These are phyloP conservation scores for Calendula officinalis DNA, from an alignment of 129 eudicot genomes.

Conservation along the genomic window DNA sequence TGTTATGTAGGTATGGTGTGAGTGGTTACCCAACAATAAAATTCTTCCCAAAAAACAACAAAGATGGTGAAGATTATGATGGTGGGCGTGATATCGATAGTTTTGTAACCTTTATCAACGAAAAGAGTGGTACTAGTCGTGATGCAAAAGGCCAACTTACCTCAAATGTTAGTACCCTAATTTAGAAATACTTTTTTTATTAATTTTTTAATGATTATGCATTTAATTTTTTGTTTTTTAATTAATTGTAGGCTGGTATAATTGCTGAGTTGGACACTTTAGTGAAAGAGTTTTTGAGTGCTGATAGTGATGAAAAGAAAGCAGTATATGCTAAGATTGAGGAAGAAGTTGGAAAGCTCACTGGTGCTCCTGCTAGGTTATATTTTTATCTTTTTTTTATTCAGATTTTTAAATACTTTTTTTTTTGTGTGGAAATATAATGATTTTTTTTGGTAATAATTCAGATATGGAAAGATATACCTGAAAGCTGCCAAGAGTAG, in stretches of 20 bases:
- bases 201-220: not conserved
- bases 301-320: not conserved
- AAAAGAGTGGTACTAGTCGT: constrained; percentile 81
- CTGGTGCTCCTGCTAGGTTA: constrained; percentile 64
- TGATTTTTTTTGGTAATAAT: not conserved
- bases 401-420: constrained; percentile 1
- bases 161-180: constrained; percentile 45
- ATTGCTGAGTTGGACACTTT: not conserved
- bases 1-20: constrained; percentile 59
- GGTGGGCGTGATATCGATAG: constrained; percentile 71
- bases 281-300: not conserved
- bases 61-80: constrained; percentile 82
- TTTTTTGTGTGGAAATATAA: not conserved
- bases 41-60: constrained; percentile 76
- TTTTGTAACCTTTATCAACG: constrained; percentile 59
- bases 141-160: constrained; percentile 76
- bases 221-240: too few relatives aligned
- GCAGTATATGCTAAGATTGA: not conserved
- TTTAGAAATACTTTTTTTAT: not conserved
- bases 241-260: not conserved
- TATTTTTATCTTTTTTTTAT: not conserved
- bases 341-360: not conserved
- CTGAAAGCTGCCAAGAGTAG: constrained; percentile 36
- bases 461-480: constrained; percentile 75
- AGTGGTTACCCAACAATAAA: constrained; percentile 82